Evolutionary conservation across 1,139 yeast genomes (phyloP).

Genomic region (Hansenula sp.): DNA sequence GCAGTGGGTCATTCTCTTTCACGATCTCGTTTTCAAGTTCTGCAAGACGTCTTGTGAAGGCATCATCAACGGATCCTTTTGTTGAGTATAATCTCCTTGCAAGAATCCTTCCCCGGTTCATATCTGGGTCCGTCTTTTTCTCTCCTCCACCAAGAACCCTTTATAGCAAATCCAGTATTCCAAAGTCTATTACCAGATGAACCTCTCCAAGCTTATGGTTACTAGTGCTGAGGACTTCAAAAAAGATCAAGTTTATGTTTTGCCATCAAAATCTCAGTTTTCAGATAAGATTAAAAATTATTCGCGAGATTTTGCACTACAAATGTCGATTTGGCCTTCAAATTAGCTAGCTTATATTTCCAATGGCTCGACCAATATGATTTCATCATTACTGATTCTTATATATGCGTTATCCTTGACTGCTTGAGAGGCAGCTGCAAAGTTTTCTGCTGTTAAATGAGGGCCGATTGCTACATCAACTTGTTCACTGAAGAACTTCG

Average conservation of each 20-base stretch:
- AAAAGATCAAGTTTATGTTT: neutral
- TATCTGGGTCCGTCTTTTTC: neutral
- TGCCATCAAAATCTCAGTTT: neutral
- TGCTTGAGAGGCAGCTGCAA: conserved; percentile 13
- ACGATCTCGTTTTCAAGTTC: conserved; percentile 13
- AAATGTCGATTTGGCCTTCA: no score
- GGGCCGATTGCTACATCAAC: conserved; percentile 4
- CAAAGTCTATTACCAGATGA: no score
- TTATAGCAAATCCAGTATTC: no score
- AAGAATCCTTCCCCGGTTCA: no score
- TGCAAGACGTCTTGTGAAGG: conserved; percentile 16
- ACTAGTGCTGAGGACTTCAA: neutral
- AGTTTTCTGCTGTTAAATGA: conserved; percentile 8
- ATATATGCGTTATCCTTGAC: conserved; percentile 14
- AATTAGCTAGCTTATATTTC: neutral
- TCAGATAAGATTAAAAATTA: neutral
- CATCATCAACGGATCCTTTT: conserved; percentile 7
- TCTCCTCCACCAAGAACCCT: no score
- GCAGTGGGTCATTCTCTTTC: conserved; percentile 12
- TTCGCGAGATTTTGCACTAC: neutral
- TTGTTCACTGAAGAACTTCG: conserved; percentile 3
- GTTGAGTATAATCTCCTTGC: conserved; percentile 3
- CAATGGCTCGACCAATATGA: conserved; percentile 20
- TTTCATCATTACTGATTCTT: conserved; percentile 15
- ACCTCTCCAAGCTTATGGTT: no score